phyloP scores from a whole-genome alignment of 495 filamentous ascomycete species.

The Penicillium turbatum region DNA sequence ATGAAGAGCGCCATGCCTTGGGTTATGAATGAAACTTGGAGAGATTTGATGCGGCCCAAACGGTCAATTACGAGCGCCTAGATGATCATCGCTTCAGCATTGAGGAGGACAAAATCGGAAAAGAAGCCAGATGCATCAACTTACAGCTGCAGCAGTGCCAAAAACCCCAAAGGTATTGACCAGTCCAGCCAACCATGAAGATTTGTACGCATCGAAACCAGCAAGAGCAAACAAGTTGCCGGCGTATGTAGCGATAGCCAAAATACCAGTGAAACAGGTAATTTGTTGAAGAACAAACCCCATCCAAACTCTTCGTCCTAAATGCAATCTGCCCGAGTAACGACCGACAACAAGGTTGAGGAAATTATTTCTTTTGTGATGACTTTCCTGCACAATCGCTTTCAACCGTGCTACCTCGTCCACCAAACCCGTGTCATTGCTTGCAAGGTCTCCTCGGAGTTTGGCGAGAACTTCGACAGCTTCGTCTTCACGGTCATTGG shows the following conservation, averaged over 20 bases:
- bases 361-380: slow-evolving; percentile 10
- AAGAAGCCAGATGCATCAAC: no score
- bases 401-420: slow-evolving; percentile 5
- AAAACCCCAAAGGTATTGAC: slow-evolving; percentile 7
- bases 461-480: slow-evolving; percentile 35
- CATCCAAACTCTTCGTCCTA: slow-evolving; percentile 10
- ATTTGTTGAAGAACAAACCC: slow-evolving; percentile 7
- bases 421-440: slow-evolving; percentile 2
- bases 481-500: slow-evolving; percentile 44
- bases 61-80: slow-evolving; percentile 8
- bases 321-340: slow-evolving; percentile 9
- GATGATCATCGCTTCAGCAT: no score
- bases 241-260: slow-evolving; percentile 8
- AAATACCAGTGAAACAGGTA: slow-evolving; percentile 6
- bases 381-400: slow-evolving; percentile 7
- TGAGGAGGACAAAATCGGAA: no score
- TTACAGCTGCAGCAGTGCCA: slow-evolving; percentile 8
- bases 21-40: slow-evolving; percentile 5
- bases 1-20: slow-evolving; percentile 5
- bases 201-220: slow-evolving; percentile 7
- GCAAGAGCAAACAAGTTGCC: slow-evolving; percentile 6
- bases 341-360: slow-evolving; percentile 6
- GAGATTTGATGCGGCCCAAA: slow-evolving; percentile 3
- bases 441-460: slow-evolving; percentile 8
- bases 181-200: slow-evolving; percentile 7